Evolutionary conservation across 2,329 filamentous ascomycete genomes (phyloP), one percentile per base, ranked within the genome.

Genomic region (Paecilomyces variotii): DNA sequence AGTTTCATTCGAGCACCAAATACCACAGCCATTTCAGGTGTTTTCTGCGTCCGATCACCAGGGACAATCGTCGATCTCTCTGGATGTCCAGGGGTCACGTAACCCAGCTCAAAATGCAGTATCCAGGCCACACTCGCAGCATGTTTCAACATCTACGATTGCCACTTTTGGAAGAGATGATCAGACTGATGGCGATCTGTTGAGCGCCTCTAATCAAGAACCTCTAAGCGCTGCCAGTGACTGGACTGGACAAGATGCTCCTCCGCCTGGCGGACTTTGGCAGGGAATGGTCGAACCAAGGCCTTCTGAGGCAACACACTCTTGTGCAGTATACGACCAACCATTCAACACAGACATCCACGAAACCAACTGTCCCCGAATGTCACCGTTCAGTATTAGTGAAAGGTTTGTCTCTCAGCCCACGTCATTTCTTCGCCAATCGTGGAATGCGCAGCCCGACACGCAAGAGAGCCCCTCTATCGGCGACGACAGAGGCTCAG

Each of bases 371-470:
- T 61, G 71, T 24, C 58, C 63, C 2, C 63, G 64, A n/a, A 60
- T 72, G 3, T 62, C 67, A 19, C 59, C 64, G 5, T 71, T 74
- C 51, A 61, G 60, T n/a, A 70, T 73, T 26, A 68, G 70, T 26
- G 62, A 68, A 30, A 70, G 63, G 51, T 63, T 67, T 1, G 68
- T 73, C 3, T 68, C 72, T 2, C 69, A 71, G 53, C 70, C 71
- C 32, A 66, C 72, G 2, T 75, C 75, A 1, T 76, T 70, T 55
- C 61, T 73, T 35, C 71, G 69, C 5, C 68, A 70, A 14, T 61
- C 69, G 4, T 53, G 63, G 2, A 61, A 73, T 62, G 26, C 74
- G 68, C 34, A 79, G 73, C 27, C 67, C 73, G 59, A 81, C 73
- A 2, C 75, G n/a, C 11, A 61, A 51, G 26, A 59, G 34, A 32